Base-by-base conservation (phyloP, 768 basidiomycete species). In the Mycena galericulata region DNA sequence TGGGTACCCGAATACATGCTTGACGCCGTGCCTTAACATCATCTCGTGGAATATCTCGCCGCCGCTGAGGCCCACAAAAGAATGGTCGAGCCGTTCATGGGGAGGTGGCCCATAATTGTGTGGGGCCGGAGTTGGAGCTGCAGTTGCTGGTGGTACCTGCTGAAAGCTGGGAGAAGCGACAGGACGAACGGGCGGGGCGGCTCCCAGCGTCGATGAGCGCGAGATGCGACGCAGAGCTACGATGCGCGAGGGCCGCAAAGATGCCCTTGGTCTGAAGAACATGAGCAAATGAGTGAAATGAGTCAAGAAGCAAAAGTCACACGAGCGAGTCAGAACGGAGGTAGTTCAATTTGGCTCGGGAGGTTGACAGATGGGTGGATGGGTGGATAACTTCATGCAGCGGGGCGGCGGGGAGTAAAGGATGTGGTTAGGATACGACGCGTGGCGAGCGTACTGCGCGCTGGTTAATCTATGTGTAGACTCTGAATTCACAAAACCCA, bases 1-100 rank as follows among this genome's bases (percentile, higher is more conserved):
- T 10, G 97, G 97, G 81, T 99, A 99, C 40, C 97, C 97, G 75
- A 99, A 99, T 50, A 99, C 88, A 75, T 98, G 95, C 80, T 97
- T 98, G 73, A 99, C 97, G 65, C 87, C 89, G 77, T 99, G 98
- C 50, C 97, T 88, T 68, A 97, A 90, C 95, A 99, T 97, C 97
- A 99, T 99, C 82, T 99, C 97, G 80, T 99, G 96, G 84, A 99
- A 98, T 77, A 99, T 98, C 80, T 98, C 89, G 29, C 97, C 97
- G 15, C 97, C 97, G 24, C 95, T 95, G 79, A 97, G 88, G 54
- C 97, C 98, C 62, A 99, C 87, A 76, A 99, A 99, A 10, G 93
- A 91, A 74, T 90, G 86, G 78, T 96, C 95, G 67, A 93, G 80
- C 43, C 85, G 85, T 24, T 82, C 80, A 69, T 83, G 84, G 1